phyloP scores from a whole-genome alignment of 1,284 basidiomycete species.

The Mycena sp. region DNA sequence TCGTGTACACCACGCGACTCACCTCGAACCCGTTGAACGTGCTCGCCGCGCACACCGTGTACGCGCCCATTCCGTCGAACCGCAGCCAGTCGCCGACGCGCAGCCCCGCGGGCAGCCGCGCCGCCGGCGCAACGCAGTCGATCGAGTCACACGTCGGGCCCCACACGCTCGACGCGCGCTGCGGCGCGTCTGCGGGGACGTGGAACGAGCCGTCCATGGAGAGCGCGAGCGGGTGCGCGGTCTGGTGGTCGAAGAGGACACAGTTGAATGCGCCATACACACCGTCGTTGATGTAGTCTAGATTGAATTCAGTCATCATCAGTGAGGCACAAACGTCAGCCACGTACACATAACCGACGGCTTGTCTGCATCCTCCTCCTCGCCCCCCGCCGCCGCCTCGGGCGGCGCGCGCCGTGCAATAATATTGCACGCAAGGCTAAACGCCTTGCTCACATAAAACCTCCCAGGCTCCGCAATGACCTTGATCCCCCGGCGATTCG shows the following conservation, averaged over 20 bases:
- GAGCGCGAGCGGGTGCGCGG: conserved; percentile 79
- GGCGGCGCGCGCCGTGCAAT: conserved; percentile 85
- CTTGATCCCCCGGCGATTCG: conserved; percentile 77
- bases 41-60: conserved; percentile 91
- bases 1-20: conserved; percentile 72
- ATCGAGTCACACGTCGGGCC: conserved; percentile 91
- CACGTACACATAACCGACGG: conserved; percentile 85
- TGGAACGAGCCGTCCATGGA: conserved; percentile 61
- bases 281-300: conserved; percentile 99
- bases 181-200: conserved; percentile 49
- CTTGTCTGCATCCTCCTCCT: conserved; percentile 52
- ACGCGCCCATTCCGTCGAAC: conserved; percentile 93
- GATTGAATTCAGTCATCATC: no score
- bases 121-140: conserved; percentile 78
- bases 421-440: conserved; percentile 93
- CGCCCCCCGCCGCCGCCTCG: conserved; percentile 39
- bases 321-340: no score
- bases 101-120: conserved; percentile 69
- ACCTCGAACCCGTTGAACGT: conserved; percentile 87
- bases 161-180: conserved; percentile 59
- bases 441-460: conserved; percentile 94
- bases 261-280: conserved; percentile 99
- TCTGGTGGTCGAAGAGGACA: conserved; percentile 93
- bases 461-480: conserved; percentile 98
- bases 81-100: conserved; percentile 92